phyloP scores from a whole-genome alignment of 179 eudicot species.

The Spinacia oleracea region DNA sequence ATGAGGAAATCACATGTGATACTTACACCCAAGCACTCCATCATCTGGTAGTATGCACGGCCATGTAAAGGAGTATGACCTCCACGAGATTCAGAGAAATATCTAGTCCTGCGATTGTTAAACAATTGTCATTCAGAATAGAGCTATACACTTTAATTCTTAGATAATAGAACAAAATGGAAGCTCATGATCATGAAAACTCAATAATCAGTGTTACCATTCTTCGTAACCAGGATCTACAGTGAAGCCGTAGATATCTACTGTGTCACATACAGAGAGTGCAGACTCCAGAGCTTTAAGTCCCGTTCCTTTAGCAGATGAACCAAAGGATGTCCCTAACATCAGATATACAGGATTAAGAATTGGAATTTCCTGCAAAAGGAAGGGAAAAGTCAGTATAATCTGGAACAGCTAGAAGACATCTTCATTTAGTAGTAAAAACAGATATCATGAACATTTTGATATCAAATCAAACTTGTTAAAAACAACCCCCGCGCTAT shows the following conservation, averaged over 20 bases:
- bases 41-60: constrained; percentile 99
- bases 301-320: constrained; percentile 99
- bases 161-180: not conserved
- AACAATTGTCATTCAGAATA: constrained; percentile 10
- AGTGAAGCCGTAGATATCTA: constrained; percentile 97
- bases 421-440: too few species aligned
- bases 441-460: not conserved
- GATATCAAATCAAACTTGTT: not conserved
- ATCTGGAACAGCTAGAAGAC: not conserved
- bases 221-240: constrained; percentile 99
- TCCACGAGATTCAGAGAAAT: constrained; percentile 94
- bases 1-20: not conserved
- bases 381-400: constrained; percentile 12
- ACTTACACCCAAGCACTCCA: constrained; percentile 99
- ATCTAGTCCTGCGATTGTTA: constrained; percentile 74
- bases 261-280: constrained; percentile 89
- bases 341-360: constrained; percentile 93
- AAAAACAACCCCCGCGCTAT: not conserved
- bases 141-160: not conserved
- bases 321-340: constrained; percentile 97
- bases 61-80: constrained; percentile 99
- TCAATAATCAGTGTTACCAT: constrained; percentile 50
- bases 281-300: constrained; percentile 98
- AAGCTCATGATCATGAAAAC: not conserved
- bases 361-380: constrained; percentile 83